Base-by-base conservation (phyloP, 768 basidiomycete species). In the Gloeostereum incarnatum region DNA sequence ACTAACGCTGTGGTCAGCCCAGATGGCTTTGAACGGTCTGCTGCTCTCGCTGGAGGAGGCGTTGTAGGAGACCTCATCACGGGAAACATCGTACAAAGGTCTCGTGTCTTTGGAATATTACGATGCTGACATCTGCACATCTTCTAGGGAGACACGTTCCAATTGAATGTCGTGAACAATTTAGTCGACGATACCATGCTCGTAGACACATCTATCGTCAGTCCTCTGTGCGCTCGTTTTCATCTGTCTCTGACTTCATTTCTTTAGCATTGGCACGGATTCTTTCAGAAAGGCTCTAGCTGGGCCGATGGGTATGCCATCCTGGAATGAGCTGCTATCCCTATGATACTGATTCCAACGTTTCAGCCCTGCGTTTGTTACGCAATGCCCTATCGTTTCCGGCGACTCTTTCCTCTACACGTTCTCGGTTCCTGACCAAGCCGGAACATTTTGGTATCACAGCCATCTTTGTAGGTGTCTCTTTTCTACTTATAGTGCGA, bases 91-190 rank as follows among this genome's bases (percentile, higher is more conserved):
- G n/a, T n/a, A n/a, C n/a, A n/a, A n/a, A n/a, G n/a, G n/a, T n/a
- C n/a, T n/a, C n/a, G n/a, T n/a, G n/a, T n/a, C n/a, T n/a, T n/a
- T n/a, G n/a, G n/a, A n/a, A n/a, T n/a, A n/a, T n/a, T n/a, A n/a
- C n/a, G n/a, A n/a, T n/a, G n/a, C n/a, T n/a, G n/a, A n/a, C n/a
- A n/a, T n/a, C n/a, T n/a, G n/a, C n/a, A n/a, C n/a, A n/a, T n/a
- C n/a, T n/a, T n/a, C n/a, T n/a, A 67, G 62, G 66, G 67, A 11
- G 51, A 60, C 31, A 54, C 45, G 16, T 60, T 72, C 45, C 46
- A 53, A n/a, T 51, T 72, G 36, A 66, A 68, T 42, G 65, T 70
- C 13, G 48, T 49, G 29, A 62, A 71, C 42, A 23, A 54, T 7
- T 49, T 72, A 36, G 55, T 49, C 5, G 61, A 70, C 34, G 42